phyloP scores from a whole-genome alignment of 2,329 filamentous ascomycete genomes.

The Talaromyces islandicus region DNA sequence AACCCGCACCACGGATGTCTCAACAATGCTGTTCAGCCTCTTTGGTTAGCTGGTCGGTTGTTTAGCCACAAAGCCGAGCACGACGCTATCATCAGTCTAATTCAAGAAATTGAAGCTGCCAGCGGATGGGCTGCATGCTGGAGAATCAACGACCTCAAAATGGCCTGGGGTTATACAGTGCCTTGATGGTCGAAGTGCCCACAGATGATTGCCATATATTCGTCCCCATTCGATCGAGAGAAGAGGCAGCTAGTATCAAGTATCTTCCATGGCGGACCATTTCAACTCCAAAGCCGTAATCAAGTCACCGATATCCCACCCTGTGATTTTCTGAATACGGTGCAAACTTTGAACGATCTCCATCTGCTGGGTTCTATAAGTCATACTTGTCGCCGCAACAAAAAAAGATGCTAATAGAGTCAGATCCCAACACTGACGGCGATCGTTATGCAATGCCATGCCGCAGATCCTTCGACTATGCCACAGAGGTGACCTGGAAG shows the following conservation, averaged over 20 bases:
- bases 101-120: conserved; percentile 46
- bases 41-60: conserved; percentile 51
- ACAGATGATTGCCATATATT: not conserved
- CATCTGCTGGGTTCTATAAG: conserved; percentile 44
- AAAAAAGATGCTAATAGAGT: conserved; percentile 43
- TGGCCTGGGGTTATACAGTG: conserved; percentile 24
- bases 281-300: conserved; percentile 15
- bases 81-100: conserved; percentile 27
- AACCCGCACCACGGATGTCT: conserved; percentile 52
- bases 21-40: conserved; percentile 54
- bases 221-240: no score
- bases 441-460: conserved; percentile 44
- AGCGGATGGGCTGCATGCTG: conserved; percentile 52
- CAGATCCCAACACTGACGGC: conserved; percentile 43
- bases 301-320: conserved; percentile 30
- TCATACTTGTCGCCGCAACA: conserved; percentile 42
- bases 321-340: conserved; percentile 35
- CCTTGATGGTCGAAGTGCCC: not conserved
- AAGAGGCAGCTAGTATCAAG: not conserved
- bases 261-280: conserved; percentile 13
- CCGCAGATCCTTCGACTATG: conserved; percentile 46
- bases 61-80: conserved; percentile 47
- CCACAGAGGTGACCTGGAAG: conserved; percentile 40
- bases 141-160: conserved; percentile 49
- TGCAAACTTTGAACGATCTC: conserved; percentile 37